Evolutionary conservation across 371 early-diverging fungal genomes (phyloP), one percentile per base, ranked within the genome.

Genomic region (Apophysomyces sp.): DNA sequence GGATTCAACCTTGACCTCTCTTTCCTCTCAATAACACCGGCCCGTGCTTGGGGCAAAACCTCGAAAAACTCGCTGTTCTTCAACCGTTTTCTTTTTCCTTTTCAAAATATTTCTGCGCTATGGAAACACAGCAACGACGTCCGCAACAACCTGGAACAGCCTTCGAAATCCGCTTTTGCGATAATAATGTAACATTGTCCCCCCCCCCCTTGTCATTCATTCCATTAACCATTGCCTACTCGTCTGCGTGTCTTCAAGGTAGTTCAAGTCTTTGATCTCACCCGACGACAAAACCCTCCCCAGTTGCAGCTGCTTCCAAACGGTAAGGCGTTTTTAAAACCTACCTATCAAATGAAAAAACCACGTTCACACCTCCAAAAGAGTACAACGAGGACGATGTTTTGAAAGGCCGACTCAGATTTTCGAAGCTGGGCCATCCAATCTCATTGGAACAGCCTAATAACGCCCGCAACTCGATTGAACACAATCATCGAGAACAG

Each of bases 201-300:
- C 8, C 13, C 49, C 16, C 26, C 49, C 21, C 21, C 26, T 18
- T 44, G 49, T 44, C 49, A 44, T 44, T 0, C 21, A n/a, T 7
- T 21, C 21, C n/a, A 44, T 44, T 49, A 53, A 28, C 31, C 41
- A 26, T 36, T 15, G 55, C 12, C 24, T 41, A 11, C 34, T 34
- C 36, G 18, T 29, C 18, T 49, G 15, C 58, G 11, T 41, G 3
- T 44, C 3, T 30, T 56, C 30, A 60, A 76, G 77, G 53, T 62
- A 39, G 77, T 76, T 27, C 77, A 76, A 69, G 71, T 76, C 15
- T 73, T 73, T 58, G 77, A 76, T 53, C 51, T 76, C 7, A 67
- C 68, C 4, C 52, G 59, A 29, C 69, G 60, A 34, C 52, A 58
- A 12, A 16, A 61, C 51, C 56, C 54, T 30, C 53, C 52, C 55